Base-by-base conservation (phyloP, 75 land plant species). In the Pinus tabuliformis region DNA sequence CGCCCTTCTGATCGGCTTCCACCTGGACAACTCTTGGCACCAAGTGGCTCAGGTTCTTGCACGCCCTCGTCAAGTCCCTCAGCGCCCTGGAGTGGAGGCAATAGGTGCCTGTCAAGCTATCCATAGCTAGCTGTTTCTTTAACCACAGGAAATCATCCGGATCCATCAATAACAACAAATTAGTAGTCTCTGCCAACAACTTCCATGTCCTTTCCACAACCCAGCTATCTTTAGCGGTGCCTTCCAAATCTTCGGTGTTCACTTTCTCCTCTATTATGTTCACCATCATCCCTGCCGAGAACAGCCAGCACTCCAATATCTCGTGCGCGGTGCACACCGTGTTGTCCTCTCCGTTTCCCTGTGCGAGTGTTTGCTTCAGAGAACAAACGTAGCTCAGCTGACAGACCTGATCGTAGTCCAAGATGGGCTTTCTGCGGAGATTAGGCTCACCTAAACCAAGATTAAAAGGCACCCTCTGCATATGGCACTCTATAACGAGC, bases 391-490 rank as follows among this genome's bases (percentile, higher is more conserved):
- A 76, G 61, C 28, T 60, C 14, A 92, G 92, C 60, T 62, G 79
- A 80, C 92, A 90, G 21, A 92, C 65, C 39, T 49, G 63, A 72
- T 92, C 95, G 83, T 90, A 92, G 15, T 86, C 83, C 30, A 92
- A 79, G 13, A 61, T 54, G 2, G 92, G 92, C 62, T 92, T 92
- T 7, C 90, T 87, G 22, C 78, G 36, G 20, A 92, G 85, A 66
- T 92, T 92, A 1, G 92, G 91, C 76, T 92, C 95, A 2, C 95
- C 95, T 1, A 92, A 72, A 0, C 95, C 95, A 0, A 92, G 83
- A 4, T 90, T 92, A 86, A 88, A 92, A 30, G 87, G 90, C 54
- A 79, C 81, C 33, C 89, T 58, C 61, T 72, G 63, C 95, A 92
- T 90, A 77, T 80, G 86, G 81, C 87, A 78, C 76, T 92, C 95